Evolutionary conservation across 2,329 filamentous ascomycete species (phyloP).

Genomic region (Aspergillus thermomutatus): DNA sequence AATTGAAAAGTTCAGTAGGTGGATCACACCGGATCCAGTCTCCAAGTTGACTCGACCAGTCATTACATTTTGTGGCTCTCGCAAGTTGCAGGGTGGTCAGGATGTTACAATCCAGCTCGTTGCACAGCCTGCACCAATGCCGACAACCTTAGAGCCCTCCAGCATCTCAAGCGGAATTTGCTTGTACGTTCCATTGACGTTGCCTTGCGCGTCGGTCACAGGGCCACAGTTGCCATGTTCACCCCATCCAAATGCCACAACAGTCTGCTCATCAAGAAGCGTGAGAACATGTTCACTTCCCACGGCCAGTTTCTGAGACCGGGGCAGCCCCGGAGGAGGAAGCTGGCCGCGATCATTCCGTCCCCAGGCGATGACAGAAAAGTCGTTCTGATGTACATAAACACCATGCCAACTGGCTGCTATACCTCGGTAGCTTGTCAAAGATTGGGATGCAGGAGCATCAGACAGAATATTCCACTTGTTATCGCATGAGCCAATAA

Average conservation of each 20-base stretch:
- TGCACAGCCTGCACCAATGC: slow-evolving; percentile 80
- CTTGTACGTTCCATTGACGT: slow-evolving; percentile 69
- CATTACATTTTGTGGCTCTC: background rate
- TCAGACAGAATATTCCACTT: slow-evolving; percentile 65
- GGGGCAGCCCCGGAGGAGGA: slow-evolving; percentile 59
- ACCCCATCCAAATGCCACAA: slow-evolving; percentile 92
- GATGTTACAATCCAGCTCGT: slow-evolving; percentile 69
- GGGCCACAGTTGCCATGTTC: slow-evolving; percentile 96
- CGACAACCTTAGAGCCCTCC: slow-evolving; percentile 51
- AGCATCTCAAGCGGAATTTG: slow-evolving; percentile 59
- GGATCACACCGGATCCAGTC: background rate
- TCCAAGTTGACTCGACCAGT: background rate
- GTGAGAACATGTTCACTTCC: slow-evolving; percentile 90
- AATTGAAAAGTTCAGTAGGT: background rate
- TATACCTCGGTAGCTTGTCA: slow-evolving; percentile 60
- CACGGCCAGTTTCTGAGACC: slow-evolving; percentile 63
- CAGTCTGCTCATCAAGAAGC: slow-evolving; percentile 60
- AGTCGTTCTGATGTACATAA: slow-evolving; percentile 63
- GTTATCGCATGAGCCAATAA: slow-evolving; percentile 64
- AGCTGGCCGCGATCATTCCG: slow-evolving; percentile 82
- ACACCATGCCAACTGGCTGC: slow-evolving; percentile 80
- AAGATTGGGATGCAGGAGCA: slow-evolving; percentile 46
- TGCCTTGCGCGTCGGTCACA: slow-evolving; percentile 56
- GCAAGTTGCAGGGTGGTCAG: slow-evolving; percentile 11
- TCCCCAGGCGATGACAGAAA: slow-evolving; percentile 70